Conservation (phyloP, 345 rosid genomes). For the Heritiera littoralis region DNA sequence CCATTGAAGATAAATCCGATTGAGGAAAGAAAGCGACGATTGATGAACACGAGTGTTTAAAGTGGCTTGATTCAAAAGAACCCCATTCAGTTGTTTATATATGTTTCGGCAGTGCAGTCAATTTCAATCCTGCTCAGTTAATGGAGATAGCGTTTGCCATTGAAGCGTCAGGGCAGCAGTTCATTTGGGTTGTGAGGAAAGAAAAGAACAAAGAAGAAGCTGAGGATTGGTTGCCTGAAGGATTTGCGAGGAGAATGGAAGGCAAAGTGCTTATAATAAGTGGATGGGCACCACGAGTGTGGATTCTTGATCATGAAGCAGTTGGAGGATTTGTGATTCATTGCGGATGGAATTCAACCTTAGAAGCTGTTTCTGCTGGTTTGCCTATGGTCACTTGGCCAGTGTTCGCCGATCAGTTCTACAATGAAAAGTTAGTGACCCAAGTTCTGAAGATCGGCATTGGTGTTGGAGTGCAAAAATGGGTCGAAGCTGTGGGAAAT, state of each 20-base stretch:
- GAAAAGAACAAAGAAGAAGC: slow-evolving; percentile 27
- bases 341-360: slow-evolving; percentile 57
- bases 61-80: slow-evolving; percentile 43
- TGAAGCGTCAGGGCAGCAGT: slow-evolving; percentile 40
- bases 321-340: slow-evolving; percentile 54
- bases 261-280: slow-evolving; percentile 44
- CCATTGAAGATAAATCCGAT: slow-evolving; percentile 30
- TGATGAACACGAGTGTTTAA: slow-evolving; percentile 36
- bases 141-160: slow-evolving; percentile 46
- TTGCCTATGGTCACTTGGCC: slow-evolving; percentile 61
- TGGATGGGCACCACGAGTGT: slow-evolving; percentile 61
- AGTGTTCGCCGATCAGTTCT: slow-evolving; percentile 42
- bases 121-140: slow-evolving; percentile 33
- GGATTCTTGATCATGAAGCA: slow-evolving; percentile 55
- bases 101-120: slow-evolving; percentile 42
- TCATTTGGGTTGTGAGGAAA: slow-evolving; percentile 50
- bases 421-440: slow-evolving; percentile 49
- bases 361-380: slow-evolving; percentile 47
- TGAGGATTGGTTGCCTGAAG: slow-evolving; percentile 51
- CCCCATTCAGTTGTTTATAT: slow-evolving; percentile 47
- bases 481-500: slow-evolving; percentile 27
- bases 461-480: slow-evolving; percentile 34
- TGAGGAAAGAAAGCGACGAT: slow-evolving; percentile 37
- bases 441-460: slow-evolving; percentile 41
- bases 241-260: slow-evolving; percentile 41